Conservation (phyloP, 139 green algal genomes). For the Haematococcus sp. region DNA sequence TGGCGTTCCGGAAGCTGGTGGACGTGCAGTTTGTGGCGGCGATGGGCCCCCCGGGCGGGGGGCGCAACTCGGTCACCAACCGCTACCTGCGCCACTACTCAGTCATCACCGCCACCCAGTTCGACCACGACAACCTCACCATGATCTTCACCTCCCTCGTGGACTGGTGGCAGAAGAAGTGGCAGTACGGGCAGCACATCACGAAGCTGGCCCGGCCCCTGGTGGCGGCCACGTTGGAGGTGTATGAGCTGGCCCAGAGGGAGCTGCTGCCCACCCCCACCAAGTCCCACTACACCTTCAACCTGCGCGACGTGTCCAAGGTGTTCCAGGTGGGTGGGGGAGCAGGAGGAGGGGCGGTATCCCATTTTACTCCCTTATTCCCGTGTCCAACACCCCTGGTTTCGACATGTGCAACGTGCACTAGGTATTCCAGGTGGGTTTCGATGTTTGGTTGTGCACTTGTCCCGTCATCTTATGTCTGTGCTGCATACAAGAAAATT, state of each 20-base stretch:
- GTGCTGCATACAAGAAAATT: no score
- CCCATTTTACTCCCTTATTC: not conserved
- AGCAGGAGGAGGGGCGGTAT: not conserved
- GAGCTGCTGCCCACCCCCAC: constrained; percentile 67
- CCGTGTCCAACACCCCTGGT: not conserved
- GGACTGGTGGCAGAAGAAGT: constrained; percentile 68
- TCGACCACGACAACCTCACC: constrained; percentile 62
- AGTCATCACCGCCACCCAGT: constrained; percentile 60
- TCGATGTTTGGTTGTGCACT: no score
- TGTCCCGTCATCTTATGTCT: no score
- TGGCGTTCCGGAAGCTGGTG: constrained; percentile 47
- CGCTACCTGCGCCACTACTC: constrained; percentile 64
- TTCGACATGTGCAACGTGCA: no score
- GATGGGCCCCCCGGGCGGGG: constrained; percentile 74
- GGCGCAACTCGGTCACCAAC: constrained; percentile 68
- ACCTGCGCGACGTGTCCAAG: constrained; percentile 73
- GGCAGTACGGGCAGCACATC: constrained; percentile 50
- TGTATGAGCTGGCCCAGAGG: constrained; percentile 58
- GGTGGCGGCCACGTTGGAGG: constrained; percentile 61
- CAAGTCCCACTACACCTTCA: constrained; percentile 82
- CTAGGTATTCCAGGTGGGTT: no score
- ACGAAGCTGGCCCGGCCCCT: constrained; percentile 37
- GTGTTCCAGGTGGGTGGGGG: constrained; percentile 56
- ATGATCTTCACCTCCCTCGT: constrained; percentile 65
- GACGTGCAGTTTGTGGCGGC: constrained; percentile 66